These are phyloP conservation scores for Neltuma alba DNA, from an alignment of 306 rosid species.

Conservation along the genomic window DNA sequence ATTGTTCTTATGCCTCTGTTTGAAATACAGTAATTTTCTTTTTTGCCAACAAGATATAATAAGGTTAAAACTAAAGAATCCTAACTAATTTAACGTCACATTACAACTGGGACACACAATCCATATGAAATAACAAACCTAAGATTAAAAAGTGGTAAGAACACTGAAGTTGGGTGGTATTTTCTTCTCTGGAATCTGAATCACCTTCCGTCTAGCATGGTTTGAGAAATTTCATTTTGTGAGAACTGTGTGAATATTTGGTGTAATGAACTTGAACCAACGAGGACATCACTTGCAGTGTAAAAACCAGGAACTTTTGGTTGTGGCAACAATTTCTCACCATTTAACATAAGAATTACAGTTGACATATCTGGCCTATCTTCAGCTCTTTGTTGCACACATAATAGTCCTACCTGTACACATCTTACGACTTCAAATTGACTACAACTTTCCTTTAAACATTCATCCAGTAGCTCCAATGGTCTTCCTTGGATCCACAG, in stretches of 20 bases:
- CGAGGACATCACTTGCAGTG: background rate
- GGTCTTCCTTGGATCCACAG: conserved; percentile 33
- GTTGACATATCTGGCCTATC: conserved; percentile 42
- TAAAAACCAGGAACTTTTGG: conserved; percentile 36
- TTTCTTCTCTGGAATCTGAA: background rate
- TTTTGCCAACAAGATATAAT: no score
- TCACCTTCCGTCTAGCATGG: conserved; percentile 27
- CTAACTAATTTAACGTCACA: no score
- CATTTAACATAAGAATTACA: conserved; percentile 36
- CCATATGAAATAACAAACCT: no score
- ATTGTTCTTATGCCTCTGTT: no score
- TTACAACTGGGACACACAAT: no score
- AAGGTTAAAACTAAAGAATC: no score
- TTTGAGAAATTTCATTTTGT: conserved; percentile 29
- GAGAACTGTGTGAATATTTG: background rate
- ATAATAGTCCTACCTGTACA: conserved; percentile 31
- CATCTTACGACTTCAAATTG: conserved; percentile 20
- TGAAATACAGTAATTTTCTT: no score
- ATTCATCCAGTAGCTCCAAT: conserved; percentile 24
- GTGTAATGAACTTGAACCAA: background rate
- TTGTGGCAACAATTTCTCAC: conserved; percentile 25
- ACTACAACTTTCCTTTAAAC: background rate
- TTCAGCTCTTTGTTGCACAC: conserved; percentile 34
- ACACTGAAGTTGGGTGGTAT: background rate
- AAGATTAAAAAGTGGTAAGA: background rate